These are phyloP conservation scores for Annulohypoxylon moriforme DNA, from an alignment of 495 filamentous ascomycete genomes.

Conservation along the genomic window DNA sequence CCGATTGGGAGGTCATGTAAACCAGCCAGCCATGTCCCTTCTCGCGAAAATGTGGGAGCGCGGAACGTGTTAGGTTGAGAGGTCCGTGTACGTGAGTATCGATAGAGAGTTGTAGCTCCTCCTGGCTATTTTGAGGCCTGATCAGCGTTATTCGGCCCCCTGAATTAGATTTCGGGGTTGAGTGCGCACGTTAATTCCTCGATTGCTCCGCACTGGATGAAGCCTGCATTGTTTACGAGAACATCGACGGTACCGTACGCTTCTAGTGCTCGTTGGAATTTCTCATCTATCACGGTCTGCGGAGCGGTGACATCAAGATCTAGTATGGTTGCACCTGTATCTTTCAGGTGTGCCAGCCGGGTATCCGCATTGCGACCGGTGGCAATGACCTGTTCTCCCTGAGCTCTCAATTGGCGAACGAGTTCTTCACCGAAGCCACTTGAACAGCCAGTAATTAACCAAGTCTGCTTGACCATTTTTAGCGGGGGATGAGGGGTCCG, in stretches of 20 bases:
- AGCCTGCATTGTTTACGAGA: slow-evolving; percentile 26
- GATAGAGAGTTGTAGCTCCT: slow-evolving; percentile 7
- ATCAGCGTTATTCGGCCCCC: not conserved
- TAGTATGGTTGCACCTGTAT: slow-evolving; percentile 20
- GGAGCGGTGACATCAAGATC: slow-evolving; percentile 30
- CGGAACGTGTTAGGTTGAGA: slow-evolving; percentile 22
- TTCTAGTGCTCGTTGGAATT: slow-evolving; percentile 21
- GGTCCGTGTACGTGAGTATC: slow-evolving; percentile 17
- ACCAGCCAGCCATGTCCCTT: slow-evolving; percentile 24
- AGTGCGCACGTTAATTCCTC: slow-evolving; percentile 18
- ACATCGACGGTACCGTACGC: slow-evolving; percentile 27
- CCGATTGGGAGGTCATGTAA: slow-evolving; percentile 30
- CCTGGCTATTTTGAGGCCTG: not conserved
- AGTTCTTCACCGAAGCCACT: slow-evolving; percentile 55
- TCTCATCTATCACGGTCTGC: slow-evolving; percentile 10
- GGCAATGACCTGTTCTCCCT: slow-evolving; percentile 31
- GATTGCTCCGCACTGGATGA: slow-evolving; percentile 12
- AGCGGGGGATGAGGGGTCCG: not conserved
- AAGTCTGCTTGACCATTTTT: slow-evolving; percentile 28
- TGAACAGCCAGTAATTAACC: slow-evolving; percentile 63
- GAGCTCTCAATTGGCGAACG: slow-evolving; percentile 22
- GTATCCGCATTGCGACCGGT: slow-evolving; percentile 33
- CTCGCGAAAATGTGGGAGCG: slow-evolving; percentile 23
- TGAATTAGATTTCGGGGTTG: not conserved
- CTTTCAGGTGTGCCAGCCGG: slow-evolving; percentile 24